Conservation (phyloP, 2,329 filamentous ascomycete genomes). For the Byssochlamys sp. region DNA sequence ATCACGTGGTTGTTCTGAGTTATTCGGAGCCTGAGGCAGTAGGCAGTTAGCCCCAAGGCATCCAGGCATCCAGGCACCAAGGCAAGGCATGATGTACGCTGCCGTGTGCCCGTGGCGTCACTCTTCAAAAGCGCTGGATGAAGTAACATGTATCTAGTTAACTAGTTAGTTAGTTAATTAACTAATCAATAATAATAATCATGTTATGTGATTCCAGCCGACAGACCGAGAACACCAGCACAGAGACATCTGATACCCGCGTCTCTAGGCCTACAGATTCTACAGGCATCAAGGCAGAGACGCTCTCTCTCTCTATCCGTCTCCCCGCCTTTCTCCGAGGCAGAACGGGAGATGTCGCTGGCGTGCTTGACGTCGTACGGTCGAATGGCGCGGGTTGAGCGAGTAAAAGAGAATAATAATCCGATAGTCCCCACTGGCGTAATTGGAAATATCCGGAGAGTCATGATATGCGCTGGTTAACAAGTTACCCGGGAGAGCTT, state of each 20-base stretch:
- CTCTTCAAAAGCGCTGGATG: neutral
- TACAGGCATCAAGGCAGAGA: neutral
- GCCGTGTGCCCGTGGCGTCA: neutral
- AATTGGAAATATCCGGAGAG: conserved; percentile 33
- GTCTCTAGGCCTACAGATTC: neutral
- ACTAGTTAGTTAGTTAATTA: too few species aligned
- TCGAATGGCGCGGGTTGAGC: conserved; percentile 18
- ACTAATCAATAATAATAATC: too few species aligned
- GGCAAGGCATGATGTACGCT: neutral
- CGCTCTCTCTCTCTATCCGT: neutral
- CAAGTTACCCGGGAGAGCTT: conserved; percentile 10
- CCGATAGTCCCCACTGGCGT: conserved; percentile 20
- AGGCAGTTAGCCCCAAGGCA: neutral
- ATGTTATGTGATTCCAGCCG: neutral
- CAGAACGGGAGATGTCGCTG: conserved; percentile 31
- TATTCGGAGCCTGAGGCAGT: neutral
- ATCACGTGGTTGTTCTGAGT: neutral
- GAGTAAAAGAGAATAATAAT: conserved; percentile 11
- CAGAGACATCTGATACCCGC: neutral
- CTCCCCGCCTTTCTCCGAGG: conserved; percentile 24
- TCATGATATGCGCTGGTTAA: conserved; percentile 4
- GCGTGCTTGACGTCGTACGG: conserved; percentile 14
- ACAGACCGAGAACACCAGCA: neutral
- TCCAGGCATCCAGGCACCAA: neutral
- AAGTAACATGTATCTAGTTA: too few species aligned